A percentile compares a stretch with the other conserved stretches of the same genome.
Conservation (phyloP, 495 filamentous ascomycete genomes). For the Penicillium canariense region DNA sequence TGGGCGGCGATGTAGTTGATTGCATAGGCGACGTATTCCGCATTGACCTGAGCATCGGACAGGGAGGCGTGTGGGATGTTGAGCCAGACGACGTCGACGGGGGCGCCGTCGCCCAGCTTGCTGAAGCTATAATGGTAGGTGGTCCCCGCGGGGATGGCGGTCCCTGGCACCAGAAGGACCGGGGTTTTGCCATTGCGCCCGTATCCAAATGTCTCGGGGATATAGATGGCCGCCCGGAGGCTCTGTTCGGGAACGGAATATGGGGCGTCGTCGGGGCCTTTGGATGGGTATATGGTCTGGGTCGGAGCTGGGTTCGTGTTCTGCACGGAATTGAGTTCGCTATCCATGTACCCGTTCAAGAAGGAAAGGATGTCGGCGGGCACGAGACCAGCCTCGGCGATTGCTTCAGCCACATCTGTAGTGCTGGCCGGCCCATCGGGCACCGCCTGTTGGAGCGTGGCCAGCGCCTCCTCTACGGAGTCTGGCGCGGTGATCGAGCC, state of each 20-base stretch:
- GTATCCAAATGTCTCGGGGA: conserved; percentile 39
- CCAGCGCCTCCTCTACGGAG: neutral
- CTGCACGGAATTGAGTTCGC: conserved; percentile 14
- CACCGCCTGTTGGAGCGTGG: neutral
- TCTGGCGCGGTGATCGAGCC: neutral
- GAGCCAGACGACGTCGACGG: conserved; percentile 49
- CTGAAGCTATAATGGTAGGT: conserved; percentile 44
- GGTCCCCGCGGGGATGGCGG: conserved; percentile 35
- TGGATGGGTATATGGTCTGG: conserved; percentile 27
- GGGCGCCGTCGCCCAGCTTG: conserved; percentile 34
- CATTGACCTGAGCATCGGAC: conserved; percentile 41
- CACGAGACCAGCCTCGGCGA: conserved; percentile 14
- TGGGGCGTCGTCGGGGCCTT: conserved; percentile 34
- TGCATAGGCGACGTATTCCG: conserved; percentile 43
- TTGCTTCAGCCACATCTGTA: conserved; percentile 6
- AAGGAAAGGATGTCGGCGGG: conserved; percentile 11
- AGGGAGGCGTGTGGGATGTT: conserved; percentile 44
- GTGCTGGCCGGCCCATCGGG: neutral
- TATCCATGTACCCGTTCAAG: conserved; percentile 15
- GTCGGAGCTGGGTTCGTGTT: conserved; percentile 9
- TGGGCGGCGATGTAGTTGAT: conserved; percentile 44
- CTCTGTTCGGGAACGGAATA: conserved; percentile 40
- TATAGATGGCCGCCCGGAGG: conserved; percentile 42
- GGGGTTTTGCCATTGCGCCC: conserved; percentile 32
- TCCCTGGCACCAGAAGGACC: conserved; percentile 48